Conservation (phyloP, 2,329 filamentous ascomycete species). For the Didymella pomorum region DNA sequence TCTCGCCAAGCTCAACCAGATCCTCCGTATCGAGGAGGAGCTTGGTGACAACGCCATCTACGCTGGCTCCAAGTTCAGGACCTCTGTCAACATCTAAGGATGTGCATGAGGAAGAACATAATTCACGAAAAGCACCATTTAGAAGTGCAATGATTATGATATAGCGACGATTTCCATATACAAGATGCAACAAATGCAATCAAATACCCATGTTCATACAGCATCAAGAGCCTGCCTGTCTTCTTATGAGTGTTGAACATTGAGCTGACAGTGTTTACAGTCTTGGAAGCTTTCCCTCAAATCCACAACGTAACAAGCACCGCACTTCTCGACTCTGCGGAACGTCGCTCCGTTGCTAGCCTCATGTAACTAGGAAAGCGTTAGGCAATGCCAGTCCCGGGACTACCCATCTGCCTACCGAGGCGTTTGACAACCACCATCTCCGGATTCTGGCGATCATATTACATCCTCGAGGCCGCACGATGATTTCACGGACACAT, state of each 20-base stretch:
- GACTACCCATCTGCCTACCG: slow-evolving; percentile 5
- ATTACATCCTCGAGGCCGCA: neutral
- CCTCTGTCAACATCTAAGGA: slow-evolving; percentile 73
- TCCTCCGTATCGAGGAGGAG: slow-evolving; percentile 99
- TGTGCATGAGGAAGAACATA: neutral
- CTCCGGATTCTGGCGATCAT: slow-evolving; percentile 1
- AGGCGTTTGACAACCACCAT: slow-evolving; percentile 1
- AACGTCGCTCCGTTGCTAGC: neutral
- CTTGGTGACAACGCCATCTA: slow-evolving; percentile 84
- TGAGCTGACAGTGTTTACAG: neutral
- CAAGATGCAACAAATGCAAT: slow-evolving; percentile 24
- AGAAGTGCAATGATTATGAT: slow-evolving; percentile 25
- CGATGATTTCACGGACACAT: slow-evolving; percentile 1
- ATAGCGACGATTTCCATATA: slow-evolving; percentile 24
- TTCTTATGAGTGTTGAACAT: neutral
- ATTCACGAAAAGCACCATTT: slow-evolving; percentile 16
- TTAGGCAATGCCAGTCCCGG: slow-evolving; percentile 2
- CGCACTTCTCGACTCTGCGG: neutral
- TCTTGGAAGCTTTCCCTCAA: neutral
- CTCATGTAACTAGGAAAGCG: neutral
- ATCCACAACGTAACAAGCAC: neutral
- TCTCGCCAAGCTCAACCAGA: slow-evolving; percentile 99
- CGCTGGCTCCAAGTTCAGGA: slow-evolving; percentile 92
- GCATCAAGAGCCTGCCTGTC: neutral
- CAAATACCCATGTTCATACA: slow-evolving; percentile 17